A percentile compares a stretch with the other conserved stretches of the same genome.
Conservation (phyloP, 1,284 basidiomycete genomes). For the Apiotrichum mycotoxinovorans region DNA sequence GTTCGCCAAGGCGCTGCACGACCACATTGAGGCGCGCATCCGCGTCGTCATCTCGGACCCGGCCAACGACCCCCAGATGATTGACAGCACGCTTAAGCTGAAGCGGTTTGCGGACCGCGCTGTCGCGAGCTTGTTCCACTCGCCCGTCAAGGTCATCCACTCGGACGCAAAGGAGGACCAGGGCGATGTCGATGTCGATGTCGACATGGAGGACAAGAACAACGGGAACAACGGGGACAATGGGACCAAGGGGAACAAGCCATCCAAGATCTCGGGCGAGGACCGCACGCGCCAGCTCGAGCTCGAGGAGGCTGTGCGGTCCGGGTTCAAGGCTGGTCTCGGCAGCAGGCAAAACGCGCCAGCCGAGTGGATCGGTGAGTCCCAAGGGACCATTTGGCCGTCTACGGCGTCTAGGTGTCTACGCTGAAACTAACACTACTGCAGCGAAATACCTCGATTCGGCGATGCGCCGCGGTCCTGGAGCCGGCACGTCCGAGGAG, state of each 20-base stretch:
- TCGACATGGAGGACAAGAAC: background rate
- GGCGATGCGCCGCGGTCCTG: constrained; percentile 80
- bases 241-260: background rate
- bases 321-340: constrained; percentile 78
- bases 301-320: constrained; percentile 52
- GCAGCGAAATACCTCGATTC: constrained; percentile 80
- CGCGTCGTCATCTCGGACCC: constrained; percentile 44
- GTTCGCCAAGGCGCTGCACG: constrained; percentile 63
- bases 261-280: background rate
- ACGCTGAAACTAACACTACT: background rate
- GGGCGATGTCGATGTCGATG: too few species aligned
- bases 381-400: too few species aligned
- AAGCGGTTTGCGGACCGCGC: constrained; percentile 62
- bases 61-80: constrained; percentile 67
- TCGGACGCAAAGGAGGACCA: background rate
- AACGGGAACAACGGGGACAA: background rate
- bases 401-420: background rate
- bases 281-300: constrained; percentile 25
- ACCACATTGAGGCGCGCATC: constrained; percentile 51
- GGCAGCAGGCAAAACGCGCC: constrained; percentile 78
- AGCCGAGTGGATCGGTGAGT: constrained; percentile 75
- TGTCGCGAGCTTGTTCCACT: constrained; percentile 54
- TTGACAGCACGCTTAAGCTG: constrained; percentile 67
- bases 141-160: background rate
- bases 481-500: constrained; percentile 63